phyloP scores from a whole-genome alignment of 306 rosid species.

The Prunus mume region DNA sequence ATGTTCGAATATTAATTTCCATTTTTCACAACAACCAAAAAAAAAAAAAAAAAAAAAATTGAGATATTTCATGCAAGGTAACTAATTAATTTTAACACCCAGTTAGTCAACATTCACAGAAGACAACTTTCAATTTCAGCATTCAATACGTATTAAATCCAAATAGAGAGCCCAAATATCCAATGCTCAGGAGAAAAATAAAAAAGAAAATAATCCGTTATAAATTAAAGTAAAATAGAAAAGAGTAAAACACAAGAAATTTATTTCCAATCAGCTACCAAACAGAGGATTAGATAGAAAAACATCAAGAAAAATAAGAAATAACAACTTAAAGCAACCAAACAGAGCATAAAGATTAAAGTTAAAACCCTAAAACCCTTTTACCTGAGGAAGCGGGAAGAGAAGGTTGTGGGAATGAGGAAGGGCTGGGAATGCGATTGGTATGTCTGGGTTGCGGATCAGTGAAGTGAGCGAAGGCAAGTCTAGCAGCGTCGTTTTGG shows the following conservation, averaged over 20 bases:
- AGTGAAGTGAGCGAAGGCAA: conserved; percentile 51
- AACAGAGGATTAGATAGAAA: too few relatives aligned
- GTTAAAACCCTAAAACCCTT: background rate
- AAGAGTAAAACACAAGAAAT: too few relatives aligned
- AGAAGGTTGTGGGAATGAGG: conserved; percentile 26
- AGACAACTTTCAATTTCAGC: background rate
- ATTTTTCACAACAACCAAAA: background rate
- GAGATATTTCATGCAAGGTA: too few relatives aligned
- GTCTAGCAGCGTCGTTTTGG: conserved; percentile 58
- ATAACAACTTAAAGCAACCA: too few relatives aligned
- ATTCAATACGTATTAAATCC: background rate
- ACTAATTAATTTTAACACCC: background rate
- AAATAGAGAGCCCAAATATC: too few relatives aligned
- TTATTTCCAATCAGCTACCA: too few relatives aligned
- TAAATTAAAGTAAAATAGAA: too few relatives aligned
- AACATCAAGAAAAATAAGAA: too few relatives aligned
- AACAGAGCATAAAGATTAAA: background rate
- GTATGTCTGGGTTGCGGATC: conserved; percentile 16
- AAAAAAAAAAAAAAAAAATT: too few relatives aligned
- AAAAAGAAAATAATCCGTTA: too few relatives aligned
- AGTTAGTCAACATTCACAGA: background rate
- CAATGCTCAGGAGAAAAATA: too few relatives aligned
- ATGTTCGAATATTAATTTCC: too few relatives aligned
- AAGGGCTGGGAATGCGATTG: conserved; percentile 1
- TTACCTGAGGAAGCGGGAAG: background rate